phyloP scores from a whole-genome alignment of 169 alveolate species.

The Plasmodium vivax region DNA sequence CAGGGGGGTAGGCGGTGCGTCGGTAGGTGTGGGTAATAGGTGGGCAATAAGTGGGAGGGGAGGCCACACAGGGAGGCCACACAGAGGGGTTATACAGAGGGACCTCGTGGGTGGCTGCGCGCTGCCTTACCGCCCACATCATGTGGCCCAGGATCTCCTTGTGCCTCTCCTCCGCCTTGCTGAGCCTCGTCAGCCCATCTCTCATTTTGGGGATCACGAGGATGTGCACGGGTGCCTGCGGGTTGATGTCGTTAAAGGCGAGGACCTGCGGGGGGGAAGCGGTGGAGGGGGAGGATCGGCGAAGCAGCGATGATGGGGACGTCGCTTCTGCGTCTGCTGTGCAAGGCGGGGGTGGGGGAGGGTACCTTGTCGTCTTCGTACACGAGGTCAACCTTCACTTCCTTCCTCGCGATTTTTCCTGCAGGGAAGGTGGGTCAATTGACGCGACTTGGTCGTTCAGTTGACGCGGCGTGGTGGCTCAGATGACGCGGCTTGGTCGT shows the following conservation, averaged over 20 bases:
- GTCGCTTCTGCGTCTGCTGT: not conserved
- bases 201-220: slow-evolving; percentile 92
- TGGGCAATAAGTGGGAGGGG: not conserved
- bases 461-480: not conserved
- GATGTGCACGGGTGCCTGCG: slow-evolving; percentile 94
- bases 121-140: slow-evolving; percentile 83
- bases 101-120: not conserved
- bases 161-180: slow-evolving; percentile 90
- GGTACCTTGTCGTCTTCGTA: slow-evolving; percentile 60
- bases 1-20: not conserved
- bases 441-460: not conserved
- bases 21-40: not conserved
- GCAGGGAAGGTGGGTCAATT: not conserved
- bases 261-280: slow-evolving; percentile 76
- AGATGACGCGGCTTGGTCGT: too few relatives aligned
- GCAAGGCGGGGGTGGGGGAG: not conserved
- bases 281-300: not conserved
- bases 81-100: not conserved
- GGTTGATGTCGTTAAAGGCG: slow-evolving; percentile 93
- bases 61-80: not conserved
- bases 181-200: slow-evolving; percentile 89
- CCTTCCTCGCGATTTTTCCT: slow-evolving; percentile 67
- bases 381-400: slow-evolving; percentile 33
- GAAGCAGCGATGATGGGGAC: not conserved
- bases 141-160: slow-evolving; percentile 91